Base-by-base conservation (phyloP, 768 basidiomycete species). In the Rhodotorula graminis region DNA sequence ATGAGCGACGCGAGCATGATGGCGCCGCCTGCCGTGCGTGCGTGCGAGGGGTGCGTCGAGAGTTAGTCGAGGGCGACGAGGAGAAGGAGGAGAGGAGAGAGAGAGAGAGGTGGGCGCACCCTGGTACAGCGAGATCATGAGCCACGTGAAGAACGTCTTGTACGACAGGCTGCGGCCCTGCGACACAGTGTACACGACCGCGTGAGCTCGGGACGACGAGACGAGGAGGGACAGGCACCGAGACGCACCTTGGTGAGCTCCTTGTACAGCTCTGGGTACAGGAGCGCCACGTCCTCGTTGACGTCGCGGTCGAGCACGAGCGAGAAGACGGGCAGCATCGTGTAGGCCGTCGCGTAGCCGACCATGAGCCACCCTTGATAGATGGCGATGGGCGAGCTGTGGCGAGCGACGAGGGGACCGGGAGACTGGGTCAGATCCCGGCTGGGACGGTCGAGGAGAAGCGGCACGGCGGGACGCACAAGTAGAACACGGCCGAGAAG, bases 311-410 rank as follows among this genome's bases (percentile, higher is more conserved):
- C 96, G 67, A 98, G 84, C 15, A 99, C 96, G 66, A 98, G 85
- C 56, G 96, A 98, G 82, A 97, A 98, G 23, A 97, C 94, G 2
- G 95, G 96, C 0, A 92, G 92, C 94, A 98, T 98, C 12, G 95
- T 98, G 79, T 98, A 79, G 18, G 74, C 71, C 23, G 78, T 79
- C 7, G 77, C 71, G 69, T 78, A 79, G 21, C 96, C 95, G 44
- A 90, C 92, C 89, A 97, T 90, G 66, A 99, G 83, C 93, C 93
- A 99, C 0, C 94, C 95, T 78, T 98, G 96, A 81, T 98, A 99
- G 67, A 99, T 82, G 2, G 95, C 94, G 75, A 99, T 98, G 5
- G 96, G 95, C 25, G 91, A 92, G 82, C 44, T 46, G 92, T 93
- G 80, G 23, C 8, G 44, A 46, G 44, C 12, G 44, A 46, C 44